These are phyloP conservation scores for Cordyceps tenuipes DNA, from an alignment of 2,329 filamentous ascomycete species.

Conservation along the genomic window DNA sequence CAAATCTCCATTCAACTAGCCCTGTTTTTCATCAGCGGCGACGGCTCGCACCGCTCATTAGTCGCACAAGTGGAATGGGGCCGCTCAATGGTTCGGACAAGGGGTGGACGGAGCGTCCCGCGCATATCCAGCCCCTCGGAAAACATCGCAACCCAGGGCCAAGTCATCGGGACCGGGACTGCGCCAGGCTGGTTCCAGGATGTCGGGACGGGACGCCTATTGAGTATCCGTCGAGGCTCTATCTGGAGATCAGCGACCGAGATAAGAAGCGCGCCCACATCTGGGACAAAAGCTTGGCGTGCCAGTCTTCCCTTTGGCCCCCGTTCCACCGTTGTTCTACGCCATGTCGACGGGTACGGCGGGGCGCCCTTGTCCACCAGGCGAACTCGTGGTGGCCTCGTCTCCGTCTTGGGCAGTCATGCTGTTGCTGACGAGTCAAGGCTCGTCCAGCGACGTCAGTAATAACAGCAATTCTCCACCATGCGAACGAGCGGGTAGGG, in stretches of 20 bases:
- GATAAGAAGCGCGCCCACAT: conserved; percentile 6
- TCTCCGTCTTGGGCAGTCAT: conserved; percentile 11
- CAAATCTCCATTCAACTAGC: conserved; percentile 9
- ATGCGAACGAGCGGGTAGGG: background rate
- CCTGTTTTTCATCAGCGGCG: conserved; percentile 6
- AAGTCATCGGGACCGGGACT: conserved; percentile 9
- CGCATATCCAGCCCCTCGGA: conserved; percentile 11
- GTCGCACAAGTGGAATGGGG: conserved; percentile 11
- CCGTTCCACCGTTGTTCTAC: background rate
- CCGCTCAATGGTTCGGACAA: conserved; percentile 12
- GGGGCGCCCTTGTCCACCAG: conserved; percentile 10
- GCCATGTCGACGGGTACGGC: background rate
- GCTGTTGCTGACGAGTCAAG: background rate
- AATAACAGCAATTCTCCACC: conserved; percentile 1
- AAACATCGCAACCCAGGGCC: conserved; percentile 1
- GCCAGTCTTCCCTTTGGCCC: background rate
- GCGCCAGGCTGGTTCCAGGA: conserved; percentile 1
- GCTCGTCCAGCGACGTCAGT: background rate
- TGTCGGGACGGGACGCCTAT: conserved; percentile 3
- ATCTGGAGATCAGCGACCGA: conserved; percentile 6
- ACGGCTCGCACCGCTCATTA: conserved; percentile 14
- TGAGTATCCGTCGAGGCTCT: background rate
- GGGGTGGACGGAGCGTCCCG: conserved; percentile 13
- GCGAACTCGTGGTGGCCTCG: conserved; percentile 6
- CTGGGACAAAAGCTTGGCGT: background rate